Percentiles rank a stretch among this genome's conserved stretches.
Conservation (phyloP, 768 basidiomycete genomes). For the Mycena alexandri region DNA sequence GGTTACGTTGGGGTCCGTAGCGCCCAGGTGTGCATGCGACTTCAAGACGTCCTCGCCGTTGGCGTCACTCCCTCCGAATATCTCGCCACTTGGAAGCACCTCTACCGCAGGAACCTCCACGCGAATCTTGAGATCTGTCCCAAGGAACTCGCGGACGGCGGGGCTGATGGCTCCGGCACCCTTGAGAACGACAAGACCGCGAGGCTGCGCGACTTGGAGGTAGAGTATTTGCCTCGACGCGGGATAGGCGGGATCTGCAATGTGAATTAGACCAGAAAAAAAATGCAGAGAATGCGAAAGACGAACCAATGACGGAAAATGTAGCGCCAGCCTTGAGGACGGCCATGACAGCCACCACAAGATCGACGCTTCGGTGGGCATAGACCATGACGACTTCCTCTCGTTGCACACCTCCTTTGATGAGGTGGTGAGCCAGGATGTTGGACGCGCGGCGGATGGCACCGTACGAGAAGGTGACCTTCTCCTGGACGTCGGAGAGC, state of each 20-base stretch:
- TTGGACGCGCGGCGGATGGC: slow-evolving; percentile 89
- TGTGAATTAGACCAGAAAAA: not conserved
- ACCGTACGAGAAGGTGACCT: slow-evolving; percentile 78
- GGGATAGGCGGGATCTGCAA: slow-evolving; percentile 94
- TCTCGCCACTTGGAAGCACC: slow-evolving; percentile 70
- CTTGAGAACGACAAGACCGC: slow-evolving; percentile 90
- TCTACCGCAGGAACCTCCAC: slow-evolving; percentile 93
- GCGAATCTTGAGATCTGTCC: slow-evolving; percentile 83
- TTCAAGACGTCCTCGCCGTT: slow-evolving; percentile 71
- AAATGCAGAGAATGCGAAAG: not conserved
- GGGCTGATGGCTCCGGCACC: slow-evolving; percentile 88
- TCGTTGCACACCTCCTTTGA: slow-evolving; percentile 86
- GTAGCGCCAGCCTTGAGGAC: slow-evolving; percentile 96
- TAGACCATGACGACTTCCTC: slow-evolving; percentile 99
- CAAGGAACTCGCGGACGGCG: slow-evolving; percentile 86
- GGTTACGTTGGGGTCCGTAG: slow-evolving; percentile 82
- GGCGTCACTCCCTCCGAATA: slow-evolving; percentile 70
- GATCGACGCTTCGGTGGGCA: slow-evolving; percentile 94
- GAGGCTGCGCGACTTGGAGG: slow-evolving; percentile 91
- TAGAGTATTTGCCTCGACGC: slow-evolving; percentile 93
- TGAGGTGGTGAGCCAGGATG: slow-evolving; percentile 89
- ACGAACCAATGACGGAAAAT: slow-evolving; percentile 95
- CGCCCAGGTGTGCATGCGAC: slow-evolving; percentile 64
- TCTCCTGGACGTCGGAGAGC: slow-evolving; percentile 61
- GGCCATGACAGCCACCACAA: slow-evolving; percentile 97